Evolutionary conservation across 495 filamentous ascomycete species (phyloP), one percentile per base, ranked within the genome.

Genomic region (Emericellopsis terricola): DNA sequence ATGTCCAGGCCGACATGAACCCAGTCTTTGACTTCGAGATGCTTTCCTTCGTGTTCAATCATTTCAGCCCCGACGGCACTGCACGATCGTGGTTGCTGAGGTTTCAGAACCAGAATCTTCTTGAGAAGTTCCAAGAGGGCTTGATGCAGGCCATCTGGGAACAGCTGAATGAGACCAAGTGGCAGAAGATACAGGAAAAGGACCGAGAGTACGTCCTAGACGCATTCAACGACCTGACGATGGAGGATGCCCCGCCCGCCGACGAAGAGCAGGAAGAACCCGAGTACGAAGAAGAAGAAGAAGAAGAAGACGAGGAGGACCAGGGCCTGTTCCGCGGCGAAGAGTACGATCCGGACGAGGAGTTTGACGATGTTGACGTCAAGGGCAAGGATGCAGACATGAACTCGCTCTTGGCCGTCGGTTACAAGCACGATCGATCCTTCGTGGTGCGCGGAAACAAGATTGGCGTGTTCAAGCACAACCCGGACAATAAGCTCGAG

Each of bases 1-100:
- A 73, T 14, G 72, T 97, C 13, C 59, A 81, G 17, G 74, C 77
- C 4, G 91, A 96, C 43, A 80, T 96, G 48, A 97, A 97, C 46
- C 91, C 89, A 0, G 89, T 97, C 21, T 97, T 97, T 65, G 96
- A 94, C 58, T 96, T 93, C 41, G 89, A 96, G 55, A 94, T 82
- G 42, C 63, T 93, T 14, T 94, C 89, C 2, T 94, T 96, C 56
- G 94, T 97, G 49, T 97, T 97, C 66, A 96, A 96, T 48, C 83
- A 94, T 47, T 96, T 92, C 47, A 63, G 75, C 6, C 68, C 76
- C 11, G 81, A 93, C 53, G 84, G 86, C 3, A 77, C 80, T 7
- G 87, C 89, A 5, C 94, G 83, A 51, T 96, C 91, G 0, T 97
- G 91, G 89, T 71, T 97, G 3, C 58, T 97, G 19, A 73, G 86